phyloP scores from a whole-genome alignment of 2,329 filamentous ascomycete species.

The Penicillium sp. region DNA sequence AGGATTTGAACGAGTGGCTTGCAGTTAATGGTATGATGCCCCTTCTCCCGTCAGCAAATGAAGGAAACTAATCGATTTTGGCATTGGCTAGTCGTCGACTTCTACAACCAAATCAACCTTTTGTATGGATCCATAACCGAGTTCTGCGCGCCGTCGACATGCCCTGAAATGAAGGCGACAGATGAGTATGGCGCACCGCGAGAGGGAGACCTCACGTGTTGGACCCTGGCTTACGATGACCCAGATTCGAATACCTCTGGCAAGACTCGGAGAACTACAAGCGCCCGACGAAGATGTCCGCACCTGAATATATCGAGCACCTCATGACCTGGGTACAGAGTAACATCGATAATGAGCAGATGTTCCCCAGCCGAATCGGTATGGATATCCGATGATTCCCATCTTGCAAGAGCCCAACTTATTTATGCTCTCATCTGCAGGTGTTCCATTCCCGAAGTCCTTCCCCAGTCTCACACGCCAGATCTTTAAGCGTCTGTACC shows the following conservation, averaged over 20 bases:
- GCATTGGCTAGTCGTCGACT: conserved; percentile 77
- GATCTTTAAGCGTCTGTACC: conserved; percentile 98
- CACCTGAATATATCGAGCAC: conserved; percentile 95
- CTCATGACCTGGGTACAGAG: conserved; percentile 95
- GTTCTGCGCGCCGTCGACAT: conserved; percentile 95
- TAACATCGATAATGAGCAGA: conserved; percentile 89
- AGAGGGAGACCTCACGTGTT: not conserved
- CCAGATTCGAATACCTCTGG: conserved; percentile 96
- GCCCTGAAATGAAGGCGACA: conserved; percentile 99
- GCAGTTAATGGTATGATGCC: conserved; percentile 78
- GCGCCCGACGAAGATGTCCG: conserved; percentile 94
- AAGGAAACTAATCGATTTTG: conserved; percentile 19
- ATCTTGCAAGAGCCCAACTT: not conserved
- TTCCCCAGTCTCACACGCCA: conserved; percentile 86
- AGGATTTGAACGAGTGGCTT: conserved; percentile 96
- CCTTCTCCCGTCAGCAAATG: not conserved
- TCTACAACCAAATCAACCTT: conserved; percentile 99
- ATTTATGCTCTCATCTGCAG: conserved; percentile 38
- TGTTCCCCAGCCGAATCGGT: conserved; percentile 93
- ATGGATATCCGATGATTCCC: conserved; percentile 18
- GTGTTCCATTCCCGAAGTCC: conserved; percentile 89
- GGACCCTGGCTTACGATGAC: conserved; percentile 8
- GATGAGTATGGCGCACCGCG: conserved; percentile 66
- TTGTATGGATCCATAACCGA: conserved; percentile 98
- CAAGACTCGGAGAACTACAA: conserved; percentile 93